These are phyloP conservation scores for Tuber aestivum DNA, from an alignment of 495 filamentous ascomycete species.

Conservation along the genomic window DNA sequence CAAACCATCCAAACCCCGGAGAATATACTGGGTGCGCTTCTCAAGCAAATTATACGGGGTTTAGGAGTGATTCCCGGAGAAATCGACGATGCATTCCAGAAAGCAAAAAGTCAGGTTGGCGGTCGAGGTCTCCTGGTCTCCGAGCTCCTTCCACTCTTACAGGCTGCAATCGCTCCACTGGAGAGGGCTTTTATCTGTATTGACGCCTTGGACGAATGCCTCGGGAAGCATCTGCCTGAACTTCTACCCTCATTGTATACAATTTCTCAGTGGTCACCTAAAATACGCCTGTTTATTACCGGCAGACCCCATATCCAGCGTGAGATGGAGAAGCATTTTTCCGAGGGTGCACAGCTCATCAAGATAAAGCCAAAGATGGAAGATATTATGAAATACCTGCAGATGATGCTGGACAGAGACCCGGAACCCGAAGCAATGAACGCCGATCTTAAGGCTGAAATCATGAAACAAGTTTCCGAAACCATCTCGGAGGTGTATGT, in stretches of 20 bases:
- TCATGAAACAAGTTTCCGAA: not conserved
- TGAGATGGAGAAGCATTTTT: not conserved
- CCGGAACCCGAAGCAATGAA: not conserved
- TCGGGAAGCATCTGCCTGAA: not conserved
- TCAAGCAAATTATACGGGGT: not conserved
- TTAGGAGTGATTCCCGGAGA: not conserved
- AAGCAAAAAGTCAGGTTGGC: not conserved
- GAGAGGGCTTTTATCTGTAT: not conserved
- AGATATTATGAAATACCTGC: not conserved
- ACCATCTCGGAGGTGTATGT: not conserved
- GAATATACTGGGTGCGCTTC: not conserved
- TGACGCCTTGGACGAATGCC: not conserved
- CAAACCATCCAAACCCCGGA: not conserved
- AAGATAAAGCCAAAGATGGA: not conserved
- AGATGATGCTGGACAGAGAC: not conserved
- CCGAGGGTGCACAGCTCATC: not conserved
- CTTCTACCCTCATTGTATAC: not conserved
- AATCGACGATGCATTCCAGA: not conserved
- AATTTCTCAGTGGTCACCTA: not conserved
- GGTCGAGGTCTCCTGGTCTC: not conserved
- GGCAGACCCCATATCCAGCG: not conserved
- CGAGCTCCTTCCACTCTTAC: not conserved
- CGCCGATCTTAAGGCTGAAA: not conserved
- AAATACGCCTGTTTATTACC: not conserved
- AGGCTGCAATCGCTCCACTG: not conserved